These are phyloP conservation scores for Aureobasidium sp. DNA, from an alignment of 2,329 filamentous ascomycete species.

Conservation along the genomic window DNA sequence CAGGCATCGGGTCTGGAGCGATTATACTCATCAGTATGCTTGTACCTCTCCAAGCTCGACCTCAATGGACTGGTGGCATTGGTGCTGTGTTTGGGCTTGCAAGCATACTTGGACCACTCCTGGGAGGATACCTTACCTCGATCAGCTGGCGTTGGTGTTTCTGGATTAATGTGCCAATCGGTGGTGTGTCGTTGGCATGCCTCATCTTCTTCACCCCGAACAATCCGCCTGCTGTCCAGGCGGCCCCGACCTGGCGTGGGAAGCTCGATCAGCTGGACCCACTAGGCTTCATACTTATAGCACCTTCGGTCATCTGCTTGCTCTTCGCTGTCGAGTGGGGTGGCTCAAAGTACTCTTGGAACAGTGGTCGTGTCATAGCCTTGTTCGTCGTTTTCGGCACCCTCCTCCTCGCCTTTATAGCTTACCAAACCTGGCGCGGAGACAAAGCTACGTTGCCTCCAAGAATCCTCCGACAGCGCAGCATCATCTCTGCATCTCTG, in stretches of 20 bases:
- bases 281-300: background rate
- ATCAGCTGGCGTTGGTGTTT: slow-evolving; percentile 45
- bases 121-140: slow-evolving; percentile 45
- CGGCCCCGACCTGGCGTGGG: slow-evolving; percentile 25
- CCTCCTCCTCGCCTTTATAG: slow-evolving; percentile 6
- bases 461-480: slow-evolving; percentile 26
- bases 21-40: slow-evolving; percentile 23
- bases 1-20: slow-evolving; percentile 42
- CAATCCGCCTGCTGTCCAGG: background rate
- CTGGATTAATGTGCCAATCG: slow-evolving; percentile 39
- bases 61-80: slow-evolving; percentile 22
- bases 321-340: slow-evolving; percentile 41
- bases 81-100: slow-evolving; percentile 38
- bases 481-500: slow-evolving; percentile 19
- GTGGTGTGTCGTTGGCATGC: slow-evolving; percentile 31
- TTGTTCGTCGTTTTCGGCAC: slow-evolving; percentile 6
- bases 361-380: slow-evolving; percentile 19
- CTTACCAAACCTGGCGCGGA: slow-evolving; percentile 3
- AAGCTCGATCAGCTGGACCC: slow-evolving; percentile 41
- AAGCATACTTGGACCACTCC: slow-evolving; percentile 43
- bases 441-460: slow-evolving; percentile 23
- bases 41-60: slow-evolving; percentile 19
- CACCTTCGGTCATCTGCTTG: slow-evolving; percentile 30
- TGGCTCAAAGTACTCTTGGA: slow-evolving; percentile 35
- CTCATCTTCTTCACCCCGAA: slow-evolving; percentile 32